A percentile compares a stretch with the other conserved stretches of the same genome.
Conservation (phyloP, 257 asterid species). For the Henckelia pumila region DNA sequence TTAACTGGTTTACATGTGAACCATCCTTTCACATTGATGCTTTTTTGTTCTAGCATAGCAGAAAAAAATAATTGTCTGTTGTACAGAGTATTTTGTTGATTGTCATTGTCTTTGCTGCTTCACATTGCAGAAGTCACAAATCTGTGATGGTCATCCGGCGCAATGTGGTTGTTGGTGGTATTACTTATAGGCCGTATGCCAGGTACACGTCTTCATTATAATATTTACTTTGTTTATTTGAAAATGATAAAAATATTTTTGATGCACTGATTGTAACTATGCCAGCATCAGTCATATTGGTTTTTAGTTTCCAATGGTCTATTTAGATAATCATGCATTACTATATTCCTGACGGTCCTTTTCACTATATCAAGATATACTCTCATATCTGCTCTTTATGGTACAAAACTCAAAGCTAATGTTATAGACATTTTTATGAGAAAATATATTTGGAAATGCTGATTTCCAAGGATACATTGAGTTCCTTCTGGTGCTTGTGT, state of each 20-base stretch:
- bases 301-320: slow-evolving; percentile 11
- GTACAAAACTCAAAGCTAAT: slow-evolving; percentile 7
- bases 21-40: background rate
- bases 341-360: slow-evolving; percentile 14
- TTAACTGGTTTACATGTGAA: background rate
- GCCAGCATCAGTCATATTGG: background rate
- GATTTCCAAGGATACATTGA: slow-evolving; percentile 17
- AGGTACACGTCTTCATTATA: slow-evolving; percentile 45
- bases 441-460: slow-evolving; percentile 6
- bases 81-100: background rate
- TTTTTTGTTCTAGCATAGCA: background rate
- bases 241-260: slow-evolving; percentile 17
- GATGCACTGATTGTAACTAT: slow-evolving; percentile 13
- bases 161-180: slow-evolving; percentile 92
- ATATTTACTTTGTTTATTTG: slow-evolving; percentile 19
- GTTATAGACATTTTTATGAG: background rate
- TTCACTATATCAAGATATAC: background rate
- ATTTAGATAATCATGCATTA: background rate
- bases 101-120: slow-evolving; percentile 25
- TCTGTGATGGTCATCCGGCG: slow-evolving; percentile 89
- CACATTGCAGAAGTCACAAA: slow-evolving; percentile 75
- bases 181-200: slow-evolving; percentile 87
- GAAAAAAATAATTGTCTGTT: too few relatives aligned
- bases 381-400: slow-evolving; percentile 10
- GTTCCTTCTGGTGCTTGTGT: background rate